Base-by-base conservation (phyloP, 345 rosid species). In the Viola odorata region DNA sequence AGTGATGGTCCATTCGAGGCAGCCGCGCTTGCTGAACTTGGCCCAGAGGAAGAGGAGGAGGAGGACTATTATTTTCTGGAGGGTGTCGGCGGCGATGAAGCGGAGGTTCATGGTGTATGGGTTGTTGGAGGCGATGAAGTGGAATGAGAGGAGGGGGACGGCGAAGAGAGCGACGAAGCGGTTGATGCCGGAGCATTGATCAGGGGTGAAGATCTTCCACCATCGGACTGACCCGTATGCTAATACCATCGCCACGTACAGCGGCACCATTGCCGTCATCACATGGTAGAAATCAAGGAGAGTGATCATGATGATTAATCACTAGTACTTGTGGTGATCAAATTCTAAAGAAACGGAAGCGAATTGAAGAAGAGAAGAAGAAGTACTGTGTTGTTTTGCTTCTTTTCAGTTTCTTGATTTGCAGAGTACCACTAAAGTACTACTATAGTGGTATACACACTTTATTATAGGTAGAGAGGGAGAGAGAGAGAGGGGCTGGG, bases 141-240 rank as follows among this genome's bases (percentile, higher is more conserved):
- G 99, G 82, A 94, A 90, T 53, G 99, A 94, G 62, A 94, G 91
- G 15, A 94, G 91, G 11, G 99, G 99, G 12, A 94, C 99, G 17
- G 99, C 99, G 73, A 94, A 94, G 15, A 94, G 86, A 41, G 99
- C 99, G 16, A 94, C 99, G 64, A 94, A 91, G 7, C 99, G 96
- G 74, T 94, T 94, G 78, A 94, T 94, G 53, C 97, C 99, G 37
- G 97, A 91, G 73, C 99, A 94, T 69, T 94, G 99, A 37, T 86
- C 97, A 1, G 96, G 99, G 12, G 92, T 79, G 81, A 94, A 94
- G 60, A 94, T 90, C 65, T 91, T 91, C 99, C 99, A 94, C 99
- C 99, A 94, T 68, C 86, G 88, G 48, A 94, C 99, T 0, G 99
- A 94, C 15, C 99, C 97, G 61, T 94, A 94, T 3, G 97, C 99